phyloP scores from a whole-genome alignment of 2,329 filamentous ascomycete species.

The Epichloe scottii region DNA sequence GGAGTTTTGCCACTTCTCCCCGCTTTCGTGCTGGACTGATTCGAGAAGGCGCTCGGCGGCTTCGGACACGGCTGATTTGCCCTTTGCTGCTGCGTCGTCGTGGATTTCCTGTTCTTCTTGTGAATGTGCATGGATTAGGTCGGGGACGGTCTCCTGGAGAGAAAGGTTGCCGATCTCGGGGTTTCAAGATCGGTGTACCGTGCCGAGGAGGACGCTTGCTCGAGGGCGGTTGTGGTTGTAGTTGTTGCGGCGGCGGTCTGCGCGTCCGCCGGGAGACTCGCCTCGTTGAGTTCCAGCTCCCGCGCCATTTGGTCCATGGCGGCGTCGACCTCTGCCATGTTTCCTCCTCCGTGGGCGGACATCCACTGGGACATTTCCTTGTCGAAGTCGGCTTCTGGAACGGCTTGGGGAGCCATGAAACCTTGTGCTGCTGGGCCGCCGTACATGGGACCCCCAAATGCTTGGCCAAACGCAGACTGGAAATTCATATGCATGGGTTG shows the following conservation, averaged over 20 bases:
- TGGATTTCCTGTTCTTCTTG: constrained; percentile 7
- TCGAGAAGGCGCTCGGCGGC: constrained; percentile 30
- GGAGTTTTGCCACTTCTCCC: constrained; percentile 35
- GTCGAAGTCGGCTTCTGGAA: constrained; percentile 24
- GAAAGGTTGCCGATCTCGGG: constrained; percentile 22
- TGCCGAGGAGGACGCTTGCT: neutral
- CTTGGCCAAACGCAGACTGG: constrained; percentile 19
- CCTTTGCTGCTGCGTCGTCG: constrained; percentile 9
- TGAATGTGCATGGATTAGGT: constrained; percentile 4
- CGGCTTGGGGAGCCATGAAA: constrained; percentile 12
- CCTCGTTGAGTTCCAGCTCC: constrained; percentile 26
- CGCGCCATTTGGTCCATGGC: constrained; percentile 31
- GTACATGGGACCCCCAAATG: constrained; percentile 16
- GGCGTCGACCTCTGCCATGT: constrained; percentile 28
- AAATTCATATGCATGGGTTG: constrained; percentile 14
- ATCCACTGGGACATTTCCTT: constrained; percentile 30
- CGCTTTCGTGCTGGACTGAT: constrained; percentile 30
- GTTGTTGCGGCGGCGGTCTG: neutral
- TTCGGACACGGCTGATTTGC: constrained; percentile 27
- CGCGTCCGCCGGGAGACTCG: constrained; percentile 13
- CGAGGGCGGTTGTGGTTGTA: neutral
- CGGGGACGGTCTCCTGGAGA: constrained; percentile 9
- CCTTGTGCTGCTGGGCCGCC: constrained; percentile 11
- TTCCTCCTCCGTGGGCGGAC: constrained; percentile 19
- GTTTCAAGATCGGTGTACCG: constrained; percentile 18